Percentiles rank a stretch among this genome's conserved stretches.
phyloP scores from a whole-genome alignment of 768 basidiomycete genomes.

The Pleurotus tuber-regium region DNA sequence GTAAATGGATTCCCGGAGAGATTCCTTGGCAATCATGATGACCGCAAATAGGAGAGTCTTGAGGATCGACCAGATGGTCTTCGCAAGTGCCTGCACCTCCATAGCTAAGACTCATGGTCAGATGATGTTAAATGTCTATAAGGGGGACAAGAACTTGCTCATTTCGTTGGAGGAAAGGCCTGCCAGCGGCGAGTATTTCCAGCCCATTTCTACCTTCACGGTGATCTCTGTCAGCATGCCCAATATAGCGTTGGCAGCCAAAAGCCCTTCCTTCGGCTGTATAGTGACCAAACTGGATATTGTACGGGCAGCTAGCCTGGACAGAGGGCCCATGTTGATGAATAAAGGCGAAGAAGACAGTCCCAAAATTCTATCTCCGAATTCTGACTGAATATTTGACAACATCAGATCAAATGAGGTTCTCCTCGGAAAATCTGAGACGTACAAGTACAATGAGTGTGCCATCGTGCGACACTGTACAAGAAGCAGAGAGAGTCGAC shows the following conservation, averaged over 20 bases:
- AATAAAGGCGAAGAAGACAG: conserved; percentile 34
- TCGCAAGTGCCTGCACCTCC: conserved; percentile 41
- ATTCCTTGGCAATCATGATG: conserved; percentile 66
- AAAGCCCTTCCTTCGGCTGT: conserved; percentile 30
- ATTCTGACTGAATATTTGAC: conserved; percentile 29
- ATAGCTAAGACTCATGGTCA: conserved; percentile 29
- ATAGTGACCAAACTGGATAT: conserved; percentile 32
- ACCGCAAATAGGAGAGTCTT: conserved; percentile 76
- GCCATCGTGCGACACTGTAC: conserved; percentile 28
- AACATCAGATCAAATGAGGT: conserved; percentile 3
- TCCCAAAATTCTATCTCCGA: conserved; percentile 30
- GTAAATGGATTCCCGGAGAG: conserved; percentile 55
- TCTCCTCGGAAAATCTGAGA: background rate
- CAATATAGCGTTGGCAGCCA: conserved; percentile 28
- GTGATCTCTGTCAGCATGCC: conserved; percentile 33
- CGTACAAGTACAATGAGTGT: background rate
- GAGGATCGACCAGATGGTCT: conserved; percentile 62
- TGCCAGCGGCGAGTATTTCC: conserved; percentile 41
- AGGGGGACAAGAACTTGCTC: conserved; percentile 19
- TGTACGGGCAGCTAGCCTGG: conserved; percentile 34
- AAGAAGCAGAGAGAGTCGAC: conserved; percentile 32
- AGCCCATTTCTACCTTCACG: conserved; percentile 43
- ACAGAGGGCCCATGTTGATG: conserved; percentile 35
- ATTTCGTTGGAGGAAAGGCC: conserved; percentile 28
- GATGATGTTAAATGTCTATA: background rate